Base-by-base conservation (phyloP, 2,329 filamentous ascomycete genomes). In the Arthrinium phaeospermum region DNA sequence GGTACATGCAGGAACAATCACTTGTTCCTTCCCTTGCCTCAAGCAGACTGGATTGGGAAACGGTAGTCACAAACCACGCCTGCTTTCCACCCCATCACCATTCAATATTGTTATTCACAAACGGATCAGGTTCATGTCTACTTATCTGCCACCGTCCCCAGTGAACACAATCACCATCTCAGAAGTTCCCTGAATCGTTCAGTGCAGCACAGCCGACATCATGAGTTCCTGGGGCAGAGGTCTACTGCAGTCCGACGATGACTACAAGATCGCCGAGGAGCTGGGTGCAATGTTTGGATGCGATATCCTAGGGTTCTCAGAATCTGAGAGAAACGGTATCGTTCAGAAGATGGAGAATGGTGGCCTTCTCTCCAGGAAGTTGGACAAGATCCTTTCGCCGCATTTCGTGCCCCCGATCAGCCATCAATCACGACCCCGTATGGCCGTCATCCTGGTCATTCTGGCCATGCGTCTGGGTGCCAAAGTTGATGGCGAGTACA, bases 201-300 rank as follows among this genome's bases (percentile, higher is more conserved):
- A n/a, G 3, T 22, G 5, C 27, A 46, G 27, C 34, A 64, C 22
- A 46, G 27, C 45, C 44, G 22, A 10, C 72, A 75, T 74, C 16
- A 77, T 76, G 75, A 69, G 27, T 70, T 27, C 30, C 51, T 77
- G 76, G 76, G 76, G 74, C 45, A 70, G 45, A 68, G 74, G 76
- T 61, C 72, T 78, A 19, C 30, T 77, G 16, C 76, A 77, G 69
- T 75, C 71, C 0, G 73, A 76, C 27, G 74, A 76, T 22, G 77
- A 77, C 73, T 74, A 71, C 34, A 69, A 73, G 14, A 75, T 77
- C 45, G 74, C 72, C 14, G 37, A 41, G 2, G 74, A 77, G 2
- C 72, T 78, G 2, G 70, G 69, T 1, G 64, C 44, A 1, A 76
- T 76, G 71, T 72, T 75, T 53, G 73, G 72, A 12, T 72, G 72